Evolutionary conservation across 805 yeast genomes (phyloP), one percentile per base, ranked within the genome.

Genomic region (Candida orba): DNA sequence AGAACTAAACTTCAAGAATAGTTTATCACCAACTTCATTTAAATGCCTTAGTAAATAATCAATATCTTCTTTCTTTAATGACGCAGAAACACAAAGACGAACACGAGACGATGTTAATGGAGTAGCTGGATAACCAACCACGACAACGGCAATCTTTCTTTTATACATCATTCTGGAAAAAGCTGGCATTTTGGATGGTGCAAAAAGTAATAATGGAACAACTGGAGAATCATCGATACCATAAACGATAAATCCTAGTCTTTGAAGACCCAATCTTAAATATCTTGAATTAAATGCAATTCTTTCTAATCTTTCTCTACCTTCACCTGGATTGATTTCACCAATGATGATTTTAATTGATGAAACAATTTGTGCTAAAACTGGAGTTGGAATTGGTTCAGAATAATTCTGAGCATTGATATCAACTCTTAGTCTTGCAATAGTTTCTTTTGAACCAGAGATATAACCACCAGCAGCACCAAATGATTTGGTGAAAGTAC

Each of bases 401-500:
- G 93, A 81, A 59, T 89, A 86, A 36, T 69, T 72, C 51, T 81
- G 77, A 27, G 90, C 83, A 51, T 87, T 73, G 55, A 86, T 78
- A 54, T 78, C 81, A 34, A 84, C 54, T 65, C 90, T 78, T 49
- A 93, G 68, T 55, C 81, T 76, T 55, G 88, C 90, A 40, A 91
- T 82, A 29, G 87, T 66, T 39, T 64, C 67, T 57, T 79, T 73
- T 50, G 72, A 72, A 37, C 84, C 95, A n/a, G 96, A 91, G 50
- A 93, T 69, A 62, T 93, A 93, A 38, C 99, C 99, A 59, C 99
- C 99, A 35, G 98, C 88, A 15, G 99, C 98, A 62, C 99, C 99
- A 63, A 93, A 93, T 2, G 96, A 87, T 66, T 93, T 93, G 41
- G 99, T 95, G 45, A 93, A 76, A 8, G 99, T 93, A 40, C 99